Percentiles rank a stretch among this genome's conserved stretches.
These are phyloP conservation scores for Phytopythium helicoides DNA, from an alignment of 352 stramenopile genomes.

Conservation along the genomic window DNA sequence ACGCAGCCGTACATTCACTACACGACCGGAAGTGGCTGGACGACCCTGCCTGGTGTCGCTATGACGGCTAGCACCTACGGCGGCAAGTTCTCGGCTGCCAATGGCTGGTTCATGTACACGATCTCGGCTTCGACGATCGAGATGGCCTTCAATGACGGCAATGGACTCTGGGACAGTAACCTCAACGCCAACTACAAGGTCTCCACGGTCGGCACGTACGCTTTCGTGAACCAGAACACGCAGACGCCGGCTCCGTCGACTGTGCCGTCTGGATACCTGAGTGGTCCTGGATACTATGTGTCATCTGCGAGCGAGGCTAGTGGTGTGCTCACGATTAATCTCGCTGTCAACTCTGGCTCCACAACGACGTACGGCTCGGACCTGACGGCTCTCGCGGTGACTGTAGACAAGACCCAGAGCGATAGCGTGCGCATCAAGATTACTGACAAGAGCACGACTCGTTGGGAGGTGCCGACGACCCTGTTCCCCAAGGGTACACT, in stretches of 20 bases:
- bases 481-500: slow-evolving; percentile 33
- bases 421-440: slow-evolving; percentile 55
- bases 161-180: slow-evolving; percentile 43
- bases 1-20: slow-evolving; percentile 37
- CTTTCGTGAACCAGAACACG: slow-evolving; percentile 22
- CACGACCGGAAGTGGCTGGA: slow-evolving; percentile 32
- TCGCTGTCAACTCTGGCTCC: slow-evolving; percentile 23
- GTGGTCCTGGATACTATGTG: slow-evolving; percentile 34
- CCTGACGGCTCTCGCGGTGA: slow-evolving; percentile 37
- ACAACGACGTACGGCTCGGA: slow-evolving; percentile 28
- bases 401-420: slow-evolving; percentile 28
- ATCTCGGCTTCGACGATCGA: slow-evolving; percentile 24
- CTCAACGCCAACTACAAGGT: slow-evolving; percentile 38
- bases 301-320: slow-evolving; percentile 22
- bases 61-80: slow-evolving; percentile 32
- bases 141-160: slow-evolving; percentile 43
- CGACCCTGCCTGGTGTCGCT: slow-evolving; percentile 20
- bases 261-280: slow-evolving; percentile 25
- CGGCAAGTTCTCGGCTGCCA: slow-evolving; percentile 29
- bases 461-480: slow-evolving; percentile 42
- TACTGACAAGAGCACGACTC: slow-evolving; percentile 42
- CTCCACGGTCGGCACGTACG: slow-evolving; percentile 26
- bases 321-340: slow-evolving; percentile 28
- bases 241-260: slow-evolving; percentile 10
- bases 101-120: slow-evolving; percentile 43